These are phyloP conservation scores for Lycium ferocissimum DNA, from an alignment of 257 asterid genomes.

Conservation along the genomic window DNA sequence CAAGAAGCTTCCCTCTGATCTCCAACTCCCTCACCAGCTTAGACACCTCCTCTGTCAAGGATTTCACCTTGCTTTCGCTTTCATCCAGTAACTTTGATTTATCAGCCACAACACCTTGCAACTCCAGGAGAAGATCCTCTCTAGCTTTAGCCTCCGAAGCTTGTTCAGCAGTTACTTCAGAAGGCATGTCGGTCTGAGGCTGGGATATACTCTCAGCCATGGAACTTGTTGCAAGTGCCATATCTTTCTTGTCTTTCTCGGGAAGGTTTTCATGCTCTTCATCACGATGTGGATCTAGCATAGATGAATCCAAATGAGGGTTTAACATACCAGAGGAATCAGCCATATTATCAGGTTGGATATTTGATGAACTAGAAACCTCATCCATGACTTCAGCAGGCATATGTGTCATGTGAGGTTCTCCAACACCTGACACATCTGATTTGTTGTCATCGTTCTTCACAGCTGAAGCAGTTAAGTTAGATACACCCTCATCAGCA, in stretches of 20 bases:
- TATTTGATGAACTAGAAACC: slow-evolving; percentile 54
- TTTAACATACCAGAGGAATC: slow-evolving; percentile 73
- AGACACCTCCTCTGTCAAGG: slow-evolving; percentile 62
- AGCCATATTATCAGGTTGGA: slow-evolving; percentile 70
- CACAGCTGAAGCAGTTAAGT: slow-evolving; percentile 48
- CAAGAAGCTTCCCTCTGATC: slow-evolving; percentile 76
- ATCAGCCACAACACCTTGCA: slow-evolving; percentile 61
- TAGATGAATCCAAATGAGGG: slow-evolving; percentile 84
- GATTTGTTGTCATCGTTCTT: slow-evolving; percentile 66
- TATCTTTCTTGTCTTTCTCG: slow-evolving; percentile 62
- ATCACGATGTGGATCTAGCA: slow-evolving; percentile 73
- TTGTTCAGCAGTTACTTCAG: slow-evolving; percentile 48
- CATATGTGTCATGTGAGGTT: background rate
- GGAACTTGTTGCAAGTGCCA: slow-evolving; percentile 59
- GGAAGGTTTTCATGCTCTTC: slow-evolving; percentile 56
- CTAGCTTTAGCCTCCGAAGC: slow-evolving; percentile 49
- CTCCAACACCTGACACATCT: slow-evolving; percentile 19
- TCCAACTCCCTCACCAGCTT: slow-evolving; percentile 79
- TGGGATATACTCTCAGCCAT: slow-evolving; percentile 84
- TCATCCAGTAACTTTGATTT: slow-evolving; percentile 66
- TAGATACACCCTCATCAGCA: slow-evolving; percentile 51
- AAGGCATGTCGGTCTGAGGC: slow-evolving; percentile 51
- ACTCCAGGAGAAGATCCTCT: slow-evolving; percentile 53
- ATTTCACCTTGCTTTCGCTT: slow-evolving; percentile 65
- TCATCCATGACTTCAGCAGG: slow-evolving; percentile 60